phyloP scores from a whole-genome alignment of 108 stramenopile species.

The Conticribra weissflogii region DNA sequence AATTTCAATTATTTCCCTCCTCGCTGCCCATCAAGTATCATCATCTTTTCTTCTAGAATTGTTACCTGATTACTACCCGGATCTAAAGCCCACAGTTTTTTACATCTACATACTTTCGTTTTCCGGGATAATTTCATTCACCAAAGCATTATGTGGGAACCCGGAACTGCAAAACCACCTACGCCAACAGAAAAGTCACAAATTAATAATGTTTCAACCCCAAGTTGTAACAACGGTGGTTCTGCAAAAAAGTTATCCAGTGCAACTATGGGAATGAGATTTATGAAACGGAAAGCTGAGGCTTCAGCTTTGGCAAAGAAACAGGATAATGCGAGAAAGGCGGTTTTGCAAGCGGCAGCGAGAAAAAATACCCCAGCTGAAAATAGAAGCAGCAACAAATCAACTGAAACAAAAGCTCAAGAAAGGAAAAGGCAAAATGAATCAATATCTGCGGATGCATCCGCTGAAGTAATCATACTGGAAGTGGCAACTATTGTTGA shows the following conservation, averaged over 20 bases:
- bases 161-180: conserved; percentile 66
- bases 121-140: too few relatives aligned
- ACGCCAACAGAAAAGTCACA: conserved; percentile 11
- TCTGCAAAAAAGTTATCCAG: conserved; percentile 64
- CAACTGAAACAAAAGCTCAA: conserved; percentile 2
- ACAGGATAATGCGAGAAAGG: conserved; percentile 19
- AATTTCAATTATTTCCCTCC: too few relatives aligned
- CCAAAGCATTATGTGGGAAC: conserved; percentile 89
- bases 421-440: conserved; percentile 22
- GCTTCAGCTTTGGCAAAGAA: conserved; percentile 5
- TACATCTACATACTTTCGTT: too few relatives aligned
- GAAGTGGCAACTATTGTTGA: conserved; percentile 57
- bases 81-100: too few relatives aligned
- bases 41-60: too few relatives aligned
- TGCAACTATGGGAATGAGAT: conserved; percentile 89
- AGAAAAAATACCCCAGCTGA: conserved; percentile 11
- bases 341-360: conserved; percentile 7
- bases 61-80: too few relatives aligned
- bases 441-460: conserved; percentile 13
- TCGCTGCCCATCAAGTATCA: too few relatives aligned
- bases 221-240: conserved; percentile 3
- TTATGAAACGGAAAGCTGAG: conserved; percentile 73
- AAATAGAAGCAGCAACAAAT: not conserved
- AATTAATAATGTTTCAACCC: conserved; percentile 5
- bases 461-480: conserved; percentile 18